A percentile compares a stretch with the other conserved stretches of the same genome.
These are phyloP conservation scores for Curvularia lunata DNA, from an alignment of 2,329 filamentous ascomycete species.

Conservation along the genomic window DNA sequence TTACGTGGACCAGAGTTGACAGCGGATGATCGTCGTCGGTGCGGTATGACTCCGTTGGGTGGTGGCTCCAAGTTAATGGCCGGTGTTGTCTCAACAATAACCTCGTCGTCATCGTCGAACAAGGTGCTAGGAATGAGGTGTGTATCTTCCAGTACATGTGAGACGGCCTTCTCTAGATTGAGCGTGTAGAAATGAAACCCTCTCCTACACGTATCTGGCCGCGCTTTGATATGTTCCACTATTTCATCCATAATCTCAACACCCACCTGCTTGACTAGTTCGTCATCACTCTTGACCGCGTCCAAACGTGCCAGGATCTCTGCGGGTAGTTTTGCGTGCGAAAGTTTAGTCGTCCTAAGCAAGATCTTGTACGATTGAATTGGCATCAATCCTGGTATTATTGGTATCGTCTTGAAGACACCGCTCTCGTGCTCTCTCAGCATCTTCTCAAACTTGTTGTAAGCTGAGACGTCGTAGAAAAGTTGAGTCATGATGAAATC, in stretches of 20 bases:
- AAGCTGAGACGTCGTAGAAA: slow-evolving; percentile 89
- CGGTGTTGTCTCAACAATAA: slow-evolving; percentile 56
- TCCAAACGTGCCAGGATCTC: slow-evolving; percentile 73
- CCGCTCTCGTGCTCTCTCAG: slow-evolving; percentile 83
- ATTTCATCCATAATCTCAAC: slow-evolving; percentile 86
- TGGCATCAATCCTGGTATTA: slow-evolving; percentile 95
- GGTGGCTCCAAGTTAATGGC: slow-evolving; percentile 41
- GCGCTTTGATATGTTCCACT: slow-evolving; percentile 76
- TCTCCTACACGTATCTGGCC: slow-evolving; percentile 51
- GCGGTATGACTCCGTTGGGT: slow-evolving; percentile 32
- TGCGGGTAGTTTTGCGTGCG: slow-evolving; percentile 81
- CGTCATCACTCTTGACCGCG: slow-evolving; percentile 77
- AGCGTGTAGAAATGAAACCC: slow-evolving; percentile 98
- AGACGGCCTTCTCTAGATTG: slow-evolving; percentile 94
- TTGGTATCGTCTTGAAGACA: slow-evolving; percentile 82
- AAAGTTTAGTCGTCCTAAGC: slow-evolving; percentile 90
- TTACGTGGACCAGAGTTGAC: slow-evolving; percentile 87
- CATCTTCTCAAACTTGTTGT: slow-evolving; percentile 76
- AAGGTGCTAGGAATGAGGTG: slow-evolving; percentile 72
- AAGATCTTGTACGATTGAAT: slow-evolving; percentile 98
- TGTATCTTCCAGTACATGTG: slow-evolving; percentile 86
- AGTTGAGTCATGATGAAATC: slow-evolving; percentile 99
- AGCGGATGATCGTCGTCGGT: slow-evolving; percentile 72
- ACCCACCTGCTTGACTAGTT: slow-evolving; percentile 78
- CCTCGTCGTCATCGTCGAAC: slow-evolving; percentile 53